Percentiles rank a stretch among this genome's conserved stretches.
Conservation (phyloP, 306 rosid genomes). For the Prunus campanulata region DNA sequence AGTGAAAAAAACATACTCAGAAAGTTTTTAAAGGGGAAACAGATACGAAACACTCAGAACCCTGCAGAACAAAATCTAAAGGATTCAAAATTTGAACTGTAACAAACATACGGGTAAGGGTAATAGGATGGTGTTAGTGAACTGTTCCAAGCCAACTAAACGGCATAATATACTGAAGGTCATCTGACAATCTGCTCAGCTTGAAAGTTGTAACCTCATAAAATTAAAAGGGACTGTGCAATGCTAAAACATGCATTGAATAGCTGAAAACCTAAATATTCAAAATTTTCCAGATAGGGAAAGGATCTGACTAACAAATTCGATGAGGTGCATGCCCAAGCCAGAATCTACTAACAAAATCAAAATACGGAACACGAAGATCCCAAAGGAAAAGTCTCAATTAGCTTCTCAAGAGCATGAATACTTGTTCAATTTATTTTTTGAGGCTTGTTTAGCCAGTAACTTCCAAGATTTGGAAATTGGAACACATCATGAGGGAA, state of each 20-base stretch:
- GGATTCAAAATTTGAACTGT: neutral
- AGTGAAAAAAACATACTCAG: too few relatives aligned
- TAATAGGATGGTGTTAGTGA: neutral
- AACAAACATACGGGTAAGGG: neutral
- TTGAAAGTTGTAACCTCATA: too few relatives aligned
- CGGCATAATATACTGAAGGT: neutral
- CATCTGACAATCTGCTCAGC: neutral
- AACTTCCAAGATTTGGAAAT: neutral
- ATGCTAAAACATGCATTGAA: too few relatives aligned
- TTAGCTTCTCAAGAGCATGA: neutral
- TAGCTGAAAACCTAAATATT: neutral
- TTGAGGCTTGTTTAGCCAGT: neutral
- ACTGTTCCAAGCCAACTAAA: neutral
- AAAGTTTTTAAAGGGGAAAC: neutral
- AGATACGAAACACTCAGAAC: neutral
- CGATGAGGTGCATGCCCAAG: neutral
- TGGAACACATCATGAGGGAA: neutral
- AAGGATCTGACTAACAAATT: neutral
- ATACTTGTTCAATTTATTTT: neutral
- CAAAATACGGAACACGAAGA: neutral
- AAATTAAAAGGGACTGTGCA: too few relatives aligned
- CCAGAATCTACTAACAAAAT: neutral
- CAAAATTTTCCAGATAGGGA: neutral
- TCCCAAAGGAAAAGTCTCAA: neutral
- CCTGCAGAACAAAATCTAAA: neutral